phyloP scores from a whole-genome alignment of 768 basidiomycete species.

The Hemileccinum rubropunctum region DNA sequence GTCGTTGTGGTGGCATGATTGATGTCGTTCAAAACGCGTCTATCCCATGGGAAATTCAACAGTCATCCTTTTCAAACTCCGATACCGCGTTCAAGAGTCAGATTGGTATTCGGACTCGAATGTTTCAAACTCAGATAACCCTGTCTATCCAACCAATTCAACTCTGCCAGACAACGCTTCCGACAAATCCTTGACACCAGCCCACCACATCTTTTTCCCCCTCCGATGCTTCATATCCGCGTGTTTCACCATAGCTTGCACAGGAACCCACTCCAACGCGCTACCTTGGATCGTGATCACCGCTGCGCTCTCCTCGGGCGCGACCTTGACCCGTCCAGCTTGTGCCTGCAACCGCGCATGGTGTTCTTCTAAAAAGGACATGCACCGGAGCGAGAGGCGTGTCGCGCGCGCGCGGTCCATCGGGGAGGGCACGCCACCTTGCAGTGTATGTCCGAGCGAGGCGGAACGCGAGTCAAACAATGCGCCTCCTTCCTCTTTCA shows the following conservation, averaged over 20 bases:
- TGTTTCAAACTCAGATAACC: no score
- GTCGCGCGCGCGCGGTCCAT: slow-evolving; percentile 90
- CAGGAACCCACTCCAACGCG: slow-evolving; percentile 76
- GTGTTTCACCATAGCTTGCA: slow-evolving; percentile 77
- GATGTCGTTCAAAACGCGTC: slow-evolving; percentile 39
- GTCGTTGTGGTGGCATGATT: slow-evolving; percentile 44
- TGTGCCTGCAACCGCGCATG: slow-evolving; percentile 55
- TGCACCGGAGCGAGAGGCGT: slow-evolving; percentile 86
- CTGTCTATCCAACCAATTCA: slow-evolving; percentile 46
- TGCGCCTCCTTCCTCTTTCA: slow-evolving; percentile 89
- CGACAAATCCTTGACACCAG: slow-evolving; percentile 58
- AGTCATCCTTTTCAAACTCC: slow-evolving; percentile 31
- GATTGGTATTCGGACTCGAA: neutral
- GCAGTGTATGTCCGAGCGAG: slow-evolving; percentile 95
- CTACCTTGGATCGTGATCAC: slow-evolving; percentile 91
- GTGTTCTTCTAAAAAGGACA: slow-evolving; percentile 89
- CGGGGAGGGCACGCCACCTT: slow-evolving; percentile 94
- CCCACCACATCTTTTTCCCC: slow-evolving; percentile 82
- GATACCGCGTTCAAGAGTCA: slow-evolving; percentile 16
- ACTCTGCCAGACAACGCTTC: slow-evolving; percentile 71
- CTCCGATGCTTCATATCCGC: slow-evolving; percentile 91
- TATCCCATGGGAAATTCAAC: slow-evolving; percentile 29
- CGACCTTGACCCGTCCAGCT: slow-evolving; percentile 51
- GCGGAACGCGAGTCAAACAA: slow-evolving; percentile 95
- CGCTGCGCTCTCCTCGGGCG: slow-evolving; percentile 67